Conservation (phyloP, 768 basidiomycete genomes). For the Mycena filopes region DNA sequence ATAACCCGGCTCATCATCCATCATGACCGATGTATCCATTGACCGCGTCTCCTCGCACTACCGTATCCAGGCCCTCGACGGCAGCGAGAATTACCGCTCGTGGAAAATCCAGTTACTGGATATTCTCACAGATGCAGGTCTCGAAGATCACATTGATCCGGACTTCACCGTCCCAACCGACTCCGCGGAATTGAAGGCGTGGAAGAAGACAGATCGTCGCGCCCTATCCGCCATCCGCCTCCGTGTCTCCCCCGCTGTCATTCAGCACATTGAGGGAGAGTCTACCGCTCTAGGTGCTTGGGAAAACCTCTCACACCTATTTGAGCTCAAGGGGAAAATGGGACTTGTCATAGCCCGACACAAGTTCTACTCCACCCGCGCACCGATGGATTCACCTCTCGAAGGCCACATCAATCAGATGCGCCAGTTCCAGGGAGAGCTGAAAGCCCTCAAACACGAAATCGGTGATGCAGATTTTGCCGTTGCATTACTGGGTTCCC, state of each 20-base stretch:
- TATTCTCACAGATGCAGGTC: background rate
- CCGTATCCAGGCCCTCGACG: background rate
- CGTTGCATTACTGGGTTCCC: conserved; percentile 7
- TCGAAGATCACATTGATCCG: conserved; percentile 7
- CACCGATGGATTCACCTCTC: background rate
- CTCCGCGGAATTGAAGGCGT: conserved; percentile 1
- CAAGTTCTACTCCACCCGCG: conserved; percentile 7
- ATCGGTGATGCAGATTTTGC: background rate
- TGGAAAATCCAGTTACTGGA: conserved; percentile 12
- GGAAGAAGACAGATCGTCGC: conserved; percentile 2
- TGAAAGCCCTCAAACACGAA: conserved; percentile 1
- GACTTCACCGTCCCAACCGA: background rate
- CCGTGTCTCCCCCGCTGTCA: background rate
- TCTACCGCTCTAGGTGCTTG: background rate
- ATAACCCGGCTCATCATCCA: no score
- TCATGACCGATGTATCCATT: no score
- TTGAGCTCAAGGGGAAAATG: conserved; percentile 9
- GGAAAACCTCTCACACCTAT: conserved; percentile 6
- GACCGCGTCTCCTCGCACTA: no score
- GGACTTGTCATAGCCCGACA: conserved; percentile 2
- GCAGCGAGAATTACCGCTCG: background rate
- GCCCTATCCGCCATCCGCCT: background rate
- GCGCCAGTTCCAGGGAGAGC: conserved; percentile 11
- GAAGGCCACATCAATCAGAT: conserved; percentile 8
- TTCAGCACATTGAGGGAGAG: conserved; percentile 7